Conservation (phyloP, 495 filamentous ascomycete species). For the Neurospora cerealis region DNA sequence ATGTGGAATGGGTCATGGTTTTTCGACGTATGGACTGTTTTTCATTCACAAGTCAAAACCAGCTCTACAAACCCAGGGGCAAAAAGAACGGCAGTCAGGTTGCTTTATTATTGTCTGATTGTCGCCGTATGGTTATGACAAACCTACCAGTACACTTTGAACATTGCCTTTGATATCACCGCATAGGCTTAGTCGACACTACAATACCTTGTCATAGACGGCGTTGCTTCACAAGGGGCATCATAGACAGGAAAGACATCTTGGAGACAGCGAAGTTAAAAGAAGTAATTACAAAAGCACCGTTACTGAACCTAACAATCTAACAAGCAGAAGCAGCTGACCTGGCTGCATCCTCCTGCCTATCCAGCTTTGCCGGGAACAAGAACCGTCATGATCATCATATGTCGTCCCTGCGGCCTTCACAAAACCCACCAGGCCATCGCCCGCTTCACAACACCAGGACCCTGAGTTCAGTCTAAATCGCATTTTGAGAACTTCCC, state of each 20-base stretch:
- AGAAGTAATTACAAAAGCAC: neutral
- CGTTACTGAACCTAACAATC: neutral
- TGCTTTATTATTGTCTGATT: neutral
- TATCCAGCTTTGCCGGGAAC: neutral
- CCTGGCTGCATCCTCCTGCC: neutral
- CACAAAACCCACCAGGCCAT: neutral
- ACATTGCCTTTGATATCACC: neutral
- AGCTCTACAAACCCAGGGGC: neutral
- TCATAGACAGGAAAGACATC: neutral
- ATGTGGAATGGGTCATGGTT: neutral
- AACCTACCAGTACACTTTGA: neutral
- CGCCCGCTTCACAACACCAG: neutral
- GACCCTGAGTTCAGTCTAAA: conserved; percentile 22
- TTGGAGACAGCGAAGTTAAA: neutral
- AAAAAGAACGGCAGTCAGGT: neutral
- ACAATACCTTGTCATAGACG: neutral
- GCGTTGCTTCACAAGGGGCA: neutral
- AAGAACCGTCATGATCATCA: neutral
- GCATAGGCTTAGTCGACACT: neutral
- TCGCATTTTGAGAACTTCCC: conserved; percentile 25
- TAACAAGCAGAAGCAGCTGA: neutral
- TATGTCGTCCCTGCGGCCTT: neutral
- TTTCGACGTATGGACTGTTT: neutral
- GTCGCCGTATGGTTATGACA: neutral
- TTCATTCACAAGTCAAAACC: neutral